These are phyloP conservation scores for Cladosporium sp. DNA, from an alignment of 2,329 filamentous ascomycete genomes.

Conservation along the genomic window DNA sequence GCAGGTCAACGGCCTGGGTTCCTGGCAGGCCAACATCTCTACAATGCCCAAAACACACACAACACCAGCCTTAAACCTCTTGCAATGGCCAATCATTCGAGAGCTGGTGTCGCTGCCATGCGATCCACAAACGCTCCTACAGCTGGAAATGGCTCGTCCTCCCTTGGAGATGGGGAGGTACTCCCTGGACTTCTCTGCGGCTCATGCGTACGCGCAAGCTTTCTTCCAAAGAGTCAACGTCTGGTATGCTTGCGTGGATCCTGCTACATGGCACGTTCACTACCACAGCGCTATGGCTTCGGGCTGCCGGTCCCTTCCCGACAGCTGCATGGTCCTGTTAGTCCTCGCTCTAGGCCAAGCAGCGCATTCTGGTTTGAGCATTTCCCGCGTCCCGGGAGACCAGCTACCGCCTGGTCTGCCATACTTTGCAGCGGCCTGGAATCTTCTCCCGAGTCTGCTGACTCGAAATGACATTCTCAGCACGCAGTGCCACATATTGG, in stretches of 20 bases:
- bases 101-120: constrained; percentile 71
- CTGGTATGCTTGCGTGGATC: constrained; percentile 82
- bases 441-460: constrained; percentile 69
- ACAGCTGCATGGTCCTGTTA: constrained; percentile 75
- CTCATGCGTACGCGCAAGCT: constrained; percentile 71
- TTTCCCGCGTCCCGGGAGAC: constrained; percentile 62
- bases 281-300: constrained; percentile 70
- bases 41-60: constrained; percentile 83
- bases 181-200: constrained; percentile 18
- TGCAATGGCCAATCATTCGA: constrained; percentile 75
- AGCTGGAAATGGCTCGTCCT: constrained; percentile 73
- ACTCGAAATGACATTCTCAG: constrained; percentile 71
- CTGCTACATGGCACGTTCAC: constrained; percentile 70
- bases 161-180: constrained; percentile 59
- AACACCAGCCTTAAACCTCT: constrained; percentile 68
- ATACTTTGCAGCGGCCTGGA: constrained; percentile 78
- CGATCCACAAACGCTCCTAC: constrained; percentile 73
- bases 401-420: constrained; percentile 69
- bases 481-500: constrained; percentile 73
- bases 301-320: constrained; percentile 69
- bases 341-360: constrained; percentile 73
- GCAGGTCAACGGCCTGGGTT: constrained; percentile 56
- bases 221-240: constrained; percentile 78
- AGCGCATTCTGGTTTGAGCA: constrained; percentile 62
- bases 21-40: constrained; percentile 71